Base-by-base conservation (phyloP, 352 stramenopile genomes). In the Phytophthora brassicae region DNA sequence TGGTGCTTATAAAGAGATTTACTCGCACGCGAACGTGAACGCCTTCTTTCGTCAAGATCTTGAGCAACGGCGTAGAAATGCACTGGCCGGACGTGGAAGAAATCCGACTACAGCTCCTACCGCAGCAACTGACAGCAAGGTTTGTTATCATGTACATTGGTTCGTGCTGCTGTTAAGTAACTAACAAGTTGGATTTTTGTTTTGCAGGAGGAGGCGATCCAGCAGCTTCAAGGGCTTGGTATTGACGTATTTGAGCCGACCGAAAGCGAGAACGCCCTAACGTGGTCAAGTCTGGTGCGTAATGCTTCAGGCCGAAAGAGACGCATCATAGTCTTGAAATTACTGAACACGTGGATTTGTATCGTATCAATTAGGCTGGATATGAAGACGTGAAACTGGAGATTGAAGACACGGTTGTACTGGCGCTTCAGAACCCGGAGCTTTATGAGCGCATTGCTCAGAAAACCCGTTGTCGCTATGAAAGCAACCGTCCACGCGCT, bases 331-430 rank as follows among this genome's bases (percentile, higher is more conserved):
- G 6, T 4, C 5, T 44, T 28, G 23, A n/a, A n/a, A 44, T 13
- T 23, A 6, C 17, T 44, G 17, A 44, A 24, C n/a, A 23, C 6
- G 28, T 52, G 13, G 4, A 9, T 51, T 52, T 12, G 36, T 35
- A 60, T 6, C 9, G 13, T 43, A 26, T 26, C 17, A n/a, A 19
- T 49, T 55, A 96, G 79, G 90, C 89, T 63, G 91, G 91, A 6
- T 97, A 97, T 51, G 86, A 94, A 19, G 79, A 89, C 13, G 86
- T 97, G 11, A 97, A 97, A 68, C 52, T 86, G 31, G 88, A 97
- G 56, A 97, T 98, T 45, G 83, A 97, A 70, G 90, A 98, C 50
- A 97, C 92, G 1, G 79, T 98, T 17, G 84, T 97, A 9, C 62
- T 97, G 33, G 88, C 92, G n/a, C 74, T 98, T 57, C 86, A 96